A percentile compares a stretch with the other conserved stretches of the same genome.
Conservation (phyloP, 306 rosid species). For the Malus orientalis region DNA sequence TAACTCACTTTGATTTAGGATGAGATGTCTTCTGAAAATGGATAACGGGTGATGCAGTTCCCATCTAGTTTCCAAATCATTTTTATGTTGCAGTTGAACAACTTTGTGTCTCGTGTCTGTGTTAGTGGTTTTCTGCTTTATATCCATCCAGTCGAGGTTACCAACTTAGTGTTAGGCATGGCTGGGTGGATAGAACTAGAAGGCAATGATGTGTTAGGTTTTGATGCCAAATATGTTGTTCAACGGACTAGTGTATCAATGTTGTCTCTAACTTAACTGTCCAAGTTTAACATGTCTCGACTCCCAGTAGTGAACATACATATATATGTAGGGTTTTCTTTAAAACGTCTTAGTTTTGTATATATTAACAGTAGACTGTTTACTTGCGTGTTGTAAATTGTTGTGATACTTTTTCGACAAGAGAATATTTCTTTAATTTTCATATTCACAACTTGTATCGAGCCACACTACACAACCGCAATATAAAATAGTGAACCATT, state of each 20-base stretch:
- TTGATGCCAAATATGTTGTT: conserved; percentile 15
- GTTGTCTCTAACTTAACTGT: too few relatives aligned
- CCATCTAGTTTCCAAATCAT: conserved; percentile 12
- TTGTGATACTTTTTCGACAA: too few relatives aligned
- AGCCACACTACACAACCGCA: too few relatives aligned
- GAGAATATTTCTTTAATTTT: too few relatives aligned
- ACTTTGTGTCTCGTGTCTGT: background rate
- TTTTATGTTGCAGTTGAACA: background rate
- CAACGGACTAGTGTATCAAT: too few relatives aligned
- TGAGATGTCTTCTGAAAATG: background rate
- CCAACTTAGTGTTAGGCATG: background rate
- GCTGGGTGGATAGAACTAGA: background rate
- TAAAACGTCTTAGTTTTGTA: too few relatives aligned
- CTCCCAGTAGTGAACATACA: too few relatives aligned
- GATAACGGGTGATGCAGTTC: conserved; percentile 8
- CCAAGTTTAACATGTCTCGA: too few relatives aligned
- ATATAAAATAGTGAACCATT: background rate
- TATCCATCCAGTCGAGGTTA: conserved; percentile 2
- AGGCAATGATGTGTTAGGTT: conserved; percentile 26
- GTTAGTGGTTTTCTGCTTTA: conserved; percentile 13
- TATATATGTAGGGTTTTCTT: too few relatives aligned
- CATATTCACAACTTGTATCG: too few relatives aligned
- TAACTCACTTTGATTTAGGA: background rate
- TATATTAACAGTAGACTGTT: too few relatives aligned
- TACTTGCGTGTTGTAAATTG: too few relatives aligned